Evolutionary conservation across 331 rosid genomes (phyloP), one percentile per base, ranked within the genome.

Genomic region (Malus hybrid): DNA sequence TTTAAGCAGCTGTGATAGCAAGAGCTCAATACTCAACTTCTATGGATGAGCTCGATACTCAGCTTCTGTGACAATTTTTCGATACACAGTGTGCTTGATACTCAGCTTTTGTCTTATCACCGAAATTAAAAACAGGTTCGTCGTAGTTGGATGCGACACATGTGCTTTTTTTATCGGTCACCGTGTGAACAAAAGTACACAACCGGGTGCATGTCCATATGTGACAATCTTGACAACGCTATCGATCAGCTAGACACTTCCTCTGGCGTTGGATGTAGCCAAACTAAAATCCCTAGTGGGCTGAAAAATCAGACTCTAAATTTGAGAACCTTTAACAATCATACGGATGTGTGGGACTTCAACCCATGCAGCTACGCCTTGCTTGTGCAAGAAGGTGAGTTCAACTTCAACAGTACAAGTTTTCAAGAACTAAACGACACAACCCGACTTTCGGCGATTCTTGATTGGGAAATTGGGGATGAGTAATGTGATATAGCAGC

Each of bases 281-380:
- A 73, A 63, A n/a, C 34, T 6, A 19, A 20, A 19, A 55, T 65
- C 22, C 62, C 78, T 0, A 7, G 3, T 1, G 48, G 63, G 57
- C 67, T 72, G 3, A 10, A 11, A 27, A 27, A 39, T 27, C 10
- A 7, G 2, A 56, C 46, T 1, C 0, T 66, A n/a, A 1, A 1
- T 1, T 5, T 76, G 46, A 4, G 0, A 1, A 78, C 77, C 22
- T 34, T 16, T 54, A 3, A 34, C 57, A 71, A 71, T 18, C 81
- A 78, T 5, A 13, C 31, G 1, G 0, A 6, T 3, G 5, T 70
- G 6, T 2, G 6, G 39, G n/a, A 10, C 1, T 78, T 78, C 4
- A 72, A 34, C n/a, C 65, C 64, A 1, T 78, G 77, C 32, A 78
- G 76, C 60, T 78, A 71, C 12, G 82, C 67, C 15, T 46, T 78